Evolutionary conservation across 2,329 filamentous ascomycete species (phyloP).

Genomic region (Pseudocercospora crystallina): DNA sequence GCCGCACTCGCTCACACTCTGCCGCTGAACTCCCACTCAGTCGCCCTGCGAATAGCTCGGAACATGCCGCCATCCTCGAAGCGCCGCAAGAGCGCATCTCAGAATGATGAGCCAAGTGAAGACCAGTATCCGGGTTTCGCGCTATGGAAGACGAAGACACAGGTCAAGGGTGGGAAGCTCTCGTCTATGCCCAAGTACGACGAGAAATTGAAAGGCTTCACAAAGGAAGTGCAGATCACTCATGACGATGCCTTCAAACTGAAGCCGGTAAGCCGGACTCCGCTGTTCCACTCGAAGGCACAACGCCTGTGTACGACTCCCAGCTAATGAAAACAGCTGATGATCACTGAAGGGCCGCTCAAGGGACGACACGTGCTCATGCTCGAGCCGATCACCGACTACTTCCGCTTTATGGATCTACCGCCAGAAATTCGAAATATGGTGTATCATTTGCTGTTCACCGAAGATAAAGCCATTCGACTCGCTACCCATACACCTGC

Average conservation of each 20-base stretch:
- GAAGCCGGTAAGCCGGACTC: constrained; percentile 3
- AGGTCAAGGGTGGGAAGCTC: background rate
- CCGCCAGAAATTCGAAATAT: constrained; percentile 24
- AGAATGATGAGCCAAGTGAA: no score
- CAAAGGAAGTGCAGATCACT: constrained; percentile 2
- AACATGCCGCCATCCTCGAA: no score
- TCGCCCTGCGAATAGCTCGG: no score
- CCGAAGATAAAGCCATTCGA: background rate
- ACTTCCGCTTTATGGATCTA: constrained; percentile 17
- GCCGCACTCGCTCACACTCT: no score
- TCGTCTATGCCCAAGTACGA: constrained; percentile 4
- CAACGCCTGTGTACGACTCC: background rate
- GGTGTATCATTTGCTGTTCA: constrained; percentile 19
- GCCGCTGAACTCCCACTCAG: no score
- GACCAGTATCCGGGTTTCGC: background rate
- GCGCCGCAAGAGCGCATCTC: no score
- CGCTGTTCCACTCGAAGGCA: background rate
- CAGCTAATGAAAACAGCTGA: constrained; percentile 1
- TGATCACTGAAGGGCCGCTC: constrained; percentile 14
- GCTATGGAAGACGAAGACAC: background rate
- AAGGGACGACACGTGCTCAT: constrained; percentile 18
- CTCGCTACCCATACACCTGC: background rate
- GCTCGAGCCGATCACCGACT: constrained; percentile 18
- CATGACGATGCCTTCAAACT: constrained; percentile 10
- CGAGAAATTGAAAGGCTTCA: background rate